Base-by-base conservation (phyloP, 2,329 filamentous ascomycete species). In the Fusarium buxicola region DNA sequence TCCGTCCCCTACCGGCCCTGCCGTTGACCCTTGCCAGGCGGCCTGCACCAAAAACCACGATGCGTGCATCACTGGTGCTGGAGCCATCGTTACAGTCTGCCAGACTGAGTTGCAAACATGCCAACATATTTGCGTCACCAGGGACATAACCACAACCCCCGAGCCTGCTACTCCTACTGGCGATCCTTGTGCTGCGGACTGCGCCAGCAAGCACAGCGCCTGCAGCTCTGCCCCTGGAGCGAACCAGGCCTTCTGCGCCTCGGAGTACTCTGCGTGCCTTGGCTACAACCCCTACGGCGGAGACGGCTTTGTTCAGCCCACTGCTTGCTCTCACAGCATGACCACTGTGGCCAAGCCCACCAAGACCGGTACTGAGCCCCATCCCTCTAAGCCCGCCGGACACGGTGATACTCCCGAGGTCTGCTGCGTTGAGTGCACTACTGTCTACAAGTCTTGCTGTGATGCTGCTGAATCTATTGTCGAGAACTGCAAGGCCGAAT, bases 361-460 rank as follows among this genome's bases (percentile, higher is more conserved):
- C 41, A 38, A 30, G 18, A 51, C 38, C 25, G 38, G 24, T 15
- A 21, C n/a, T n/a, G n/a, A n/a, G n/a, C n/a, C n/a, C n/a, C n/a
- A n/a, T n/a, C n/a, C n/a, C n/a, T n/a, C n/a, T n/a, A n/a, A n/a
- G n/a, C n/a, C n/a, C 30, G 40, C 58, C n/a, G 53, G 47, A 34
- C 21, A 21, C 21, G 21, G 6, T 21, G 32, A 15, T 15, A 16
- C 58, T 10, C 58, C 58, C 1, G 58, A 61, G 57, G 47, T 55
- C 24, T 63, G 60, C 15, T 46, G 48, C 7, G 3, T 63, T 7
- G 11, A 58, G 38, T 63, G 60, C 43, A 63, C 58, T 0, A 63
- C 58, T 11, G n/a, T 39, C 58, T 63, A 63, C 21, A 44, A 63
- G 10, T 27, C 48, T n/a, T 63, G 60, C 58, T 63, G 60, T 10